Percentiles rank a stretch among this genome's conserved stretches.
phyloP scores from a whole-genome alignment of 345 rosid species.

The Eucalyptus viminalis region DNA sequence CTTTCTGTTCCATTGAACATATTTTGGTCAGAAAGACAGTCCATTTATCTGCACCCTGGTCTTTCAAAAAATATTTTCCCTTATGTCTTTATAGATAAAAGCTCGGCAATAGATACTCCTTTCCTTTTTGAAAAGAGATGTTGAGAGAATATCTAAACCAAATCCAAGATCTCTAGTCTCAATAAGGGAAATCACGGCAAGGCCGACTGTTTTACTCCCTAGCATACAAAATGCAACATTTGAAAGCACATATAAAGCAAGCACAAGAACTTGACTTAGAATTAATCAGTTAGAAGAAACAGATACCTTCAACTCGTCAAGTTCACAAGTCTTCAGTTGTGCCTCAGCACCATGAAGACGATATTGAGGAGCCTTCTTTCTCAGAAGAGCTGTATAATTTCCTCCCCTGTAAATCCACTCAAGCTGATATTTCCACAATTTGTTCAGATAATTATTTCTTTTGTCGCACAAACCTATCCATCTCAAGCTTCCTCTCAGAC shows the following conservation, averaged over 20 bases:
- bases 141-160: neutral
- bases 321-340: slow-evolving; percentile 82
- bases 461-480: slow-evolving; percentile 62
- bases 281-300: neutral
- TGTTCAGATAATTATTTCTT: slow-evolving; percentile 81
- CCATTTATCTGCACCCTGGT: neutral
- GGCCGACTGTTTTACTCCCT: neutral
- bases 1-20: slow-evolving; percentile 39
- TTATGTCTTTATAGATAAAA: neutral
- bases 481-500: slow-evolving; percentile 87
- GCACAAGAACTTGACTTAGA: neutral
- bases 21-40: neutral
- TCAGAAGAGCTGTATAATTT: slow-evolving; percentile 55
- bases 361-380: slow-evolving; percentile 66
- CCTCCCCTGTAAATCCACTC: slow-evolving; percentile 92
- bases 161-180: neutral
- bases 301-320: slow-evolving; percentile 82
- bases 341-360: slow-evolving; percentile 90
- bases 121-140: neutral
- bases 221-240: neutral
- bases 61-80: neutral
- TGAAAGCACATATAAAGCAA: neutral
- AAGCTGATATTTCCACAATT: slow-evolving; percentile 76
- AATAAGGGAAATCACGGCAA: neutral
- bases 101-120: neutral